Conservation (phyloP, 345 rosid genomes). For the Eutrema yunnanense region DNA sequence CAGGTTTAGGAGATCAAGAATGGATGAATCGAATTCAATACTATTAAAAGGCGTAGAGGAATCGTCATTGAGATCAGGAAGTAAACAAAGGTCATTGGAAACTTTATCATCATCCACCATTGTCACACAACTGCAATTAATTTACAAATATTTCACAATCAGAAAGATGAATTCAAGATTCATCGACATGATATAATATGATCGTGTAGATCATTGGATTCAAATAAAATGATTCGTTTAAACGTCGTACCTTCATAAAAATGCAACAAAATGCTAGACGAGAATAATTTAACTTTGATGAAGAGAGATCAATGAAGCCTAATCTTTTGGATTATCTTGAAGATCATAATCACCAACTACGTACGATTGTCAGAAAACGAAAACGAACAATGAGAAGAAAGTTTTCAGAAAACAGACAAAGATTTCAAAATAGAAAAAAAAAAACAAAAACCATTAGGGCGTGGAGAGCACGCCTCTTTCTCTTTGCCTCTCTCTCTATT, state of each 20-base stretch:
- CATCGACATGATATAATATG: not conserved
- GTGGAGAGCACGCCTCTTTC: constrained; percentile 22
- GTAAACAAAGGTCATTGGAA: constrained; percentile 15
- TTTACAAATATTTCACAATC: not conserved
- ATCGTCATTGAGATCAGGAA: constrained; percentile 5
- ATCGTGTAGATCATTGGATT: not conserved
- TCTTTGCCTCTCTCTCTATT: too few relatives aligned
- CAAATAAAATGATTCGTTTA: not conserved
- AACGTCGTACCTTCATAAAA: constrained; percentile 14
- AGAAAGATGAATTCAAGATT: not conserved
- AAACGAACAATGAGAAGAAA: not conserved
- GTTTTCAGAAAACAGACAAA: not conserved
- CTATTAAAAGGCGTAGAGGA: not conserved
- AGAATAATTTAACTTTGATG: not conserved
- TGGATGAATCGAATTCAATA: constrained; percentile 17
- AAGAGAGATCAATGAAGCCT: not conserved
- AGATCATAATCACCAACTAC: not conserved
- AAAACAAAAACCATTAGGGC: not conserved
- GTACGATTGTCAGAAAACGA: not conserved
- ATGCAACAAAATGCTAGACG: not conserved
- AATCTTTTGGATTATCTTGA: not conserved
- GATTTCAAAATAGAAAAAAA: not conserved
- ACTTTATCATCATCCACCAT: constrained; percentile 24
- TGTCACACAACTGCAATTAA: not conserved
- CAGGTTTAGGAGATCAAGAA: constrained; percentile 18